These are phyloP conservation scores for Phytophthora citricola DNA, from an alignment of 352 stramenopile genomes.

Conservation along the genomic window DNA sequence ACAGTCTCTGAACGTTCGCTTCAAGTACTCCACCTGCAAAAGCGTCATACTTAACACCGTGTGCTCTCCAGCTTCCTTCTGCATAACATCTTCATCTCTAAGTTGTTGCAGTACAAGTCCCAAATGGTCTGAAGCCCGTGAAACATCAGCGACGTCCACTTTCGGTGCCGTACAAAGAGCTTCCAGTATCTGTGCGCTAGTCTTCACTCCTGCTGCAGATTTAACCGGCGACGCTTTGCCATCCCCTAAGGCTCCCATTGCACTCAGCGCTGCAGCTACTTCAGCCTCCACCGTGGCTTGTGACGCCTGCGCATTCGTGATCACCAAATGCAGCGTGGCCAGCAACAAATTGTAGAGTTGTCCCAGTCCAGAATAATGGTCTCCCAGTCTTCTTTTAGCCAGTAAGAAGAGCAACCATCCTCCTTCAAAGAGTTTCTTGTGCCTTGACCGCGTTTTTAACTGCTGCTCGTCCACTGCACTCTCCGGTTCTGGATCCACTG, in stretches of 20 bases:
- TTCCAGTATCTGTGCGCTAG: constrained; percentile 47
- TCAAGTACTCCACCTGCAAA: constrained; percentile 45
- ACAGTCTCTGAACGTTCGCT: constrained; percentile 47
- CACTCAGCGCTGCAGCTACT: constrained; percentile 78
- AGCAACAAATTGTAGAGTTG: constrained; percentile 83
- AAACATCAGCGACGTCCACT: constrained; percentile 56
- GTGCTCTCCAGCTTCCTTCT: constrained; percentile 7
- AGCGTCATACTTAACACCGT: constrained; percentile 34
- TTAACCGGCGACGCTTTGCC: constrained; percentile 28
- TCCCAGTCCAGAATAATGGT: constrained; percentile 64
- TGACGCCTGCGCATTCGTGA: constrained; percentile 39
- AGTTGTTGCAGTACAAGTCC: constrained; percentile 52
- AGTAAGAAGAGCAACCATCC: constrained; percentile 85
- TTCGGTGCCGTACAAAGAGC: constrained; percentile 54
- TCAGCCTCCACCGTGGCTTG: constrained; percentile 76
- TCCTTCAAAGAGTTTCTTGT: constrained; percentile 59
- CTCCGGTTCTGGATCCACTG: constrained; percentile 34
- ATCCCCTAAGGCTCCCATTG: constrained; percentile 52
- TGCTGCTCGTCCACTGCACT: constrained; percentile 22
- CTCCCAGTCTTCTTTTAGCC: constrained; percentile 48
- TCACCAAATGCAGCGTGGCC: constrained; percentile 73
- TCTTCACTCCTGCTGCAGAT: constrained; percentile 9
- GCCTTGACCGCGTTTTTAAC: constrained; percentile 12
- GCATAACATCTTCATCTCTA: constrained; percentile 31
- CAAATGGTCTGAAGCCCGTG: constrained; percentile 46